These are phyloP conservation scores for Catharanthus roseus DNA, from an alignment of 257 asterid genomes.

Conservation along the genomic window DNA sequence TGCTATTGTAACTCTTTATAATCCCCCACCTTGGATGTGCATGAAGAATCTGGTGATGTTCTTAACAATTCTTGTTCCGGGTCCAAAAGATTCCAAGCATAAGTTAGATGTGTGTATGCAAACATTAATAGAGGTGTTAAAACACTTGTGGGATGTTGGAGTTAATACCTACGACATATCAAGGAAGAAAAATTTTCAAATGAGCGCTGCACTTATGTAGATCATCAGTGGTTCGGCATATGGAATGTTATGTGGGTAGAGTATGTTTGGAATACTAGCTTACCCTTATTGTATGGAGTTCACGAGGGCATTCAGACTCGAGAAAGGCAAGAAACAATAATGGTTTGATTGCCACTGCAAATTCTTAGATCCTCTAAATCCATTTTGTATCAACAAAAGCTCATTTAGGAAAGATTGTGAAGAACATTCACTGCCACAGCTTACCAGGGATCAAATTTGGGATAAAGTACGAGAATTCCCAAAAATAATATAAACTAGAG, in stretches of 20 bases:
- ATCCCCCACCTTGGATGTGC: background rate
- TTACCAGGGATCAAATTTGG: too few species aligned
- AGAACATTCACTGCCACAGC: too few species aligned
- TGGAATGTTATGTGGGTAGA: slow-evolving; percentile 11
- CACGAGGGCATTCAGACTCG: background rate
- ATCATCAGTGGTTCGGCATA: slow-evolving; percentile 3
- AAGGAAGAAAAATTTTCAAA: background rate
- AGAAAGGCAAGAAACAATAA: background rate
- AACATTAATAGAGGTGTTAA: background rate
- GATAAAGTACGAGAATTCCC: too few species aligned
- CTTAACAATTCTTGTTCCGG: background rate
- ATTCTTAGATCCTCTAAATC: background rate
- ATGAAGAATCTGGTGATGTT: too few species aligned
- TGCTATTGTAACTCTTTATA: background rate
- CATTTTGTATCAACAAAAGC: background rate
- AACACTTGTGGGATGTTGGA: background rate
- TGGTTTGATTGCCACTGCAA: background rate
- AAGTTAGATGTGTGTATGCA: slow-evolving; percentile 6
- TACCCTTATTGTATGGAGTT: background rate
- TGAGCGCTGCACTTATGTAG: slow-evolving; percentile 10
- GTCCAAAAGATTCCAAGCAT: background rate
- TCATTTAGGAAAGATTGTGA: background rate
- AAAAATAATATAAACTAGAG: too few species aligned
- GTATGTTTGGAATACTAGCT: background rate
- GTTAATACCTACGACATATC: background rate